Base-by-base conservation (phyloP, 2,329 filamentous ascomycete species). In the Colletotrichum tabaci region DNA sequence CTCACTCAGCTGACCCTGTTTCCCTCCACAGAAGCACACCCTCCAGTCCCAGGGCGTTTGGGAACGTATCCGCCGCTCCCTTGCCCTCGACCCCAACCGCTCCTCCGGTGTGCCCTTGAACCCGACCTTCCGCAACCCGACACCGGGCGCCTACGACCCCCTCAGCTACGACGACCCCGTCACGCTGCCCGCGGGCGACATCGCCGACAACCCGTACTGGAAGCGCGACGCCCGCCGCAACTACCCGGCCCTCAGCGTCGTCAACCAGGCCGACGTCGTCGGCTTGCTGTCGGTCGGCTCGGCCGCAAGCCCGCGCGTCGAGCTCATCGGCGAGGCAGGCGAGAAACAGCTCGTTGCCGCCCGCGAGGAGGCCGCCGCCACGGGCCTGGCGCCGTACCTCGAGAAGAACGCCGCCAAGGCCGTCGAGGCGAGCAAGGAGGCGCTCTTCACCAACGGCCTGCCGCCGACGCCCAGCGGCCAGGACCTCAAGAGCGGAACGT, bases 141-240 rank as follows among this genome's bases (percentile, higher is more conserved):
- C 95, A 61, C 96, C 93, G 12, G 94, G 93, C 75, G 87, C 86
- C 75, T 86, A 90, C 78, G 91, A 94, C 77, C 93, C 94, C 46
- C 84, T 88, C 68, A 82, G 82, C 71, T 96, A 96, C 85, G 90
- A 93, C 81, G 94, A 97, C 81, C 93, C 94, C 26, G 93, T 96
- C 71, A 97, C 94, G 16, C 71, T 92, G 0, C 94, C 94, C n/a
- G 93, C 94, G 2, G 94, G 89, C 76, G 94, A 97, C 81, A 91
- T 97, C 77, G 94, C 94, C 77, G 94, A 96, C 82, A 97, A 97
- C 85, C 91, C 94, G 47, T 97, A 98, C 87, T 99, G 95, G 94
- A 97, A 97, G 88, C 95, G 96, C 78, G 96, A 99, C 80, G 83
- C 86, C 73, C 93, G 96, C 77, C 90, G 96, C 78, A 88, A 88